phyloP scores from a whole-genome alignment of 179 eudicot genomes.

The Monotropa hypopitys region DNA sequence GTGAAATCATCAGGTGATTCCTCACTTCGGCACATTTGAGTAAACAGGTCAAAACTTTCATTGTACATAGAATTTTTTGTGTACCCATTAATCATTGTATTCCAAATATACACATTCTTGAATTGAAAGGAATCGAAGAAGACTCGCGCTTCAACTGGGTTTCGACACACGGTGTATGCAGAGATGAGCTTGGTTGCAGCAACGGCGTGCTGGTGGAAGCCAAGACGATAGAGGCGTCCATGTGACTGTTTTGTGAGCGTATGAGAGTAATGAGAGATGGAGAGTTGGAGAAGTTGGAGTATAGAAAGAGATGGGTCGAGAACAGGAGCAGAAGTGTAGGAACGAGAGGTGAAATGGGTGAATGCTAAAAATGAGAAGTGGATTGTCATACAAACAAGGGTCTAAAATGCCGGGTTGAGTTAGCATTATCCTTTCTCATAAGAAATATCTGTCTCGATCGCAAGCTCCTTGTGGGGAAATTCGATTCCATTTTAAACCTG shows the following conservation, averaged over 20 bases:
- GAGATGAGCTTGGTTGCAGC: constrained; percentile 30
- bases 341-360: not conserved
- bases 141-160: constrained; percentile 4
- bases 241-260: constrained; percentile 23
- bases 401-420: not conserved
- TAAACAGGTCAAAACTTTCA: constrained; percentile 21
- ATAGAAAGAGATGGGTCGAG: constrained; percentile 3
- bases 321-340: constrained; percentile 9
- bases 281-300: constrained; percentile 16
- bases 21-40: constrained; percentile 14
- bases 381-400: not conserved
- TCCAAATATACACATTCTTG: constrained; percentile 26
- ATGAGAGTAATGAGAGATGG: constrained; percentile 18
- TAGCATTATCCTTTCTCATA: too few species aligned
- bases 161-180: constrained; percentile 14
- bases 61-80: constrained; percentile 11
- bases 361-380: not conserved
- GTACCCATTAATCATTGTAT: constrained; percentile 26
- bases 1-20: constrained; percentile 25
- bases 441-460: too few species aligned
- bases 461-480: too few species aligned
- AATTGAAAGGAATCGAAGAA: constrained; percentile 20
- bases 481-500: too few species aligned
- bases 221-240: constrained; percentile 14
- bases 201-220: constrained; percentile 21